Base-by-base conservation (phyloP, 208 protist species). In the Tetramitus jugosus region DNA sequence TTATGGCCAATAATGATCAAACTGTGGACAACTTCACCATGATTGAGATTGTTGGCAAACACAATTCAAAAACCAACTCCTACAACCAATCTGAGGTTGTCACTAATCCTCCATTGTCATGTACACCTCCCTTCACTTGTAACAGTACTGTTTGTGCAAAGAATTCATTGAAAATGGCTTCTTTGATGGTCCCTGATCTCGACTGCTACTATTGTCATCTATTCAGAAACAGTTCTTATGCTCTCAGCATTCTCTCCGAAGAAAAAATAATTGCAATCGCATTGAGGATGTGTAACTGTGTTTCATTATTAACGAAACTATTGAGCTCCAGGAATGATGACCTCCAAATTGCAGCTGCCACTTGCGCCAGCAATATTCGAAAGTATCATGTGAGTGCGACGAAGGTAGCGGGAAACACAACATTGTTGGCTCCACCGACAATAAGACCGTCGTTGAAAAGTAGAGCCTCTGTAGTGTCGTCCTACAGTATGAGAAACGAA, bases 171-270 rank as follows among this genome's bases (percentile, higher is more conserved):
- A 20, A 56, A 26, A 56, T 26, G 6, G 31, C 31, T 17, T 13
- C 39, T 26, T 17, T n/a, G n/a, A n/a, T n/a, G n/a, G n/a, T 20
- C 6, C 29, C 37, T 20, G 62, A 69, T 45, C 26, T 69, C 17
- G 62, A 69, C 43, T 69, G 62, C n/a, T 29, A 69, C n/a, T 69
- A 69, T 45, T 37, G 43, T 69, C 62, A 69, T 13, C 23, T 69
- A 29, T 69, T 69, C 39, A 69, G 62, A 69, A 69, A 69, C n/a
- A 43, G 35, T 45, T 45, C 62, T 7, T 69, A 69, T 17, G 62
- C 62, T 8, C 26, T 69, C 0, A 69, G 62, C 43, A 20, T 45
- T 17, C 39, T 69, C 23, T 45, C 37, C 13, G 62, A 69, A n/a
- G 33, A 69, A 29, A 37, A 69, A 43, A 69, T n/a, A n/a, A n/a